A percentile compares a stretch with the other conserved stretches of the same genome.
These are phyloP conservation scores for Xylaria sp. DNA, from an alignment of 2,329 filamentous ascomycete species.

Conservation along the genomic window DNA sequence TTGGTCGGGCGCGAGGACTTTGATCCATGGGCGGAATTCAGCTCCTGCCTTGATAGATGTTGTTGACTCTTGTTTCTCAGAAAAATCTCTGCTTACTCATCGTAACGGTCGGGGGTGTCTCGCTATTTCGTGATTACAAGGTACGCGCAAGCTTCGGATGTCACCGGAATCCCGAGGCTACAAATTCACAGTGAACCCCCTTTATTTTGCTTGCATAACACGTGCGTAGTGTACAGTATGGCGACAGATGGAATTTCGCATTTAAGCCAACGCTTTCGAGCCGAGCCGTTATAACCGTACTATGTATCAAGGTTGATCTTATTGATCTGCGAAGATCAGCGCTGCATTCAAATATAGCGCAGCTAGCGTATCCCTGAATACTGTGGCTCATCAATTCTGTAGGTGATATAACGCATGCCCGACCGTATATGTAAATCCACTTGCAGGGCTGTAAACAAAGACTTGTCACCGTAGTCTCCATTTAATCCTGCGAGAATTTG, in stretches of 20 bases:
- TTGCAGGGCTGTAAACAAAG: neutral
- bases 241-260: neutral
- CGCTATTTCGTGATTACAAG: neutral
- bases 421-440: neutral
- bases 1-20: neutral
- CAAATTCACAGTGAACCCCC: conserved; percentile 1
- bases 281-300: neutral
- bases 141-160: conserved; percentile 16
- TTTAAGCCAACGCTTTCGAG: neutral
- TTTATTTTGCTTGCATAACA: neutral
- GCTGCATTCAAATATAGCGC: neutral
- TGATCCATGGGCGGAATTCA: neutral
- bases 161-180: neutral
- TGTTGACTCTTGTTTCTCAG: neutral
- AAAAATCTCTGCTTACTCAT: neutral
- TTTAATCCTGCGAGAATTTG: no score
- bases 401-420: neutral
- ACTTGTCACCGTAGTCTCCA: neutral
- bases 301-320: neutral
- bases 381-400: neutral
- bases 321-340: neutral
- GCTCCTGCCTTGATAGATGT: neutral
- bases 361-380: neutral
- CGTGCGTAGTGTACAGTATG: no score
- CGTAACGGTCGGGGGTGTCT: neutral